Evolutionary conservation across 331 rosid genomes (phyloP), one percentile per base, ranked within the genome.

Genomic region (Saraca asoca): DNA sequence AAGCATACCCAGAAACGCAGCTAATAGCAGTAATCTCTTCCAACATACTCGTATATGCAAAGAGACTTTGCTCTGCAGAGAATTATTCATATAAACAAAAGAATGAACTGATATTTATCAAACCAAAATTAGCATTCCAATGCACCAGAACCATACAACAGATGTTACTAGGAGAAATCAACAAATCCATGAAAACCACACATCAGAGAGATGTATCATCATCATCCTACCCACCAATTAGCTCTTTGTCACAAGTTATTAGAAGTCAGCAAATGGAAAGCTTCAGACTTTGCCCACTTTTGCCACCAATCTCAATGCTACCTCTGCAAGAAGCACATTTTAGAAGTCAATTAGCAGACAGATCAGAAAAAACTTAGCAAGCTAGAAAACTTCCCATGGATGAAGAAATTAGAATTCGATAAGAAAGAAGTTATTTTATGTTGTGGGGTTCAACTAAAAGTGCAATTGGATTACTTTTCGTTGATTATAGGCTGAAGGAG

Each of bases 51-150:
- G n/a, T 55, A 59, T 64, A 48, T 10, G 24, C 65, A 35, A 76
- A 11, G 55, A 51, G 55, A 60, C 42, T 35, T 49, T 70, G 57
- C 68, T 70, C 62, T 61, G 51, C 8, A 56, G 78, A 73, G 82
- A 72, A 76, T 78, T 87, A 87, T 84, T 82, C 53, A 16, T 55
- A 75, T 58, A 44, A 66, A 71, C 83, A 71, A 63, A 79, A 71
- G 79, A 82, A 82, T 58, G 70, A 60, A 75, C 31, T 72, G 70
- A 72, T 73, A 62, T 58, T 73, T 73, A 74, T 64, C 41, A 71
- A 78, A 52, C 48, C 69, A 61, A 80, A 78, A 80, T 60, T 42
- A 78, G 72, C 71, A 77, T 55, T 42, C 11, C 34, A 70, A 76
- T 45, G 73, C 71, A 78, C 68, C 80, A 73, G 51, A 70, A 65